A percentile compares a stretch with the other conserved stretches of the same genome.
Evolutionary conservation across 2,329 filamentous ascomycete species (phyloP).

Genomic region (Aspergillus fumigatiaffinis): DNA sequence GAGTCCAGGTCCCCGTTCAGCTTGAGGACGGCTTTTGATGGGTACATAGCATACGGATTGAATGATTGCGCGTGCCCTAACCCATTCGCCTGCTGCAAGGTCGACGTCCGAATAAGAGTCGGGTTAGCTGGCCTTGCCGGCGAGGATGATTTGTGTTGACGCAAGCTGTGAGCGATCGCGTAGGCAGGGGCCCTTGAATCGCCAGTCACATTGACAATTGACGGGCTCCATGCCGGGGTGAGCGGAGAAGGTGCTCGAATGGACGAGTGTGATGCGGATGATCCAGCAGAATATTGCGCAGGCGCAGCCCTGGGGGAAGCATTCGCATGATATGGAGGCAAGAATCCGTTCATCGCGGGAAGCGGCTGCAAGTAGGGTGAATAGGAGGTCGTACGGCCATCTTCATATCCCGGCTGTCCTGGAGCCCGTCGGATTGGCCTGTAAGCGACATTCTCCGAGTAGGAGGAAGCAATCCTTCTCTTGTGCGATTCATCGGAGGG

Average conservation of each 20-base stretch:
- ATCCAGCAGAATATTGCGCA: constrained; percentile 40
- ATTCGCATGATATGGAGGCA: constrained; percentile 32
- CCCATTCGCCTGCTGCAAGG: constrained; percentile 54
- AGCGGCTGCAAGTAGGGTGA: constrained; percentile 51
- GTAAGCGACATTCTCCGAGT: constrained; percentile 45
- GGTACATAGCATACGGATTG: constrained; percentile 77
- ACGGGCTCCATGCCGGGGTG: constrained; percentile 45
- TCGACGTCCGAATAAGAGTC: constrained; percentile 64
- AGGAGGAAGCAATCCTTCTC: constrained; percentile 52
- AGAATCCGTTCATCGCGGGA: constrained; percentile 39
- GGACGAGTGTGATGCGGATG: constrained; percentile 39
- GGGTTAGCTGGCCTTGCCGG: constrained; percentile 49
- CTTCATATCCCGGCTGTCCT: constrained; percentile 47
- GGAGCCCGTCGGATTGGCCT: constrained; percentile 48
- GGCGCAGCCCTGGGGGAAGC: constrained; percentile 40
- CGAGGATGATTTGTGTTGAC: constrained; percentile 42
- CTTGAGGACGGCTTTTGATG: constrained; percentile 78
- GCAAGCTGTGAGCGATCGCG: constrained; percentile 34
- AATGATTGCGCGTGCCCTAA: constrained; percentile 53
- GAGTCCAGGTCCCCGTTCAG: constrained; percentile 78
- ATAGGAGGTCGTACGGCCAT: constrained; percentile 47
- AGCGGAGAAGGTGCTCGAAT: constrained; percentile 49
- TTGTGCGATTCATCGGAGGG: constrained; percentile 48
- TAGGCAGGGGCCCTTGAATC: constrained; percentile 43
- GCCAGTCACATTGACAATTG: constrained; percentile 44